Evolutionary conservation across 2,329 filamentous ascomycete genomes (phyloP).

Genomic region (Aureobasidium lini): DNA sequence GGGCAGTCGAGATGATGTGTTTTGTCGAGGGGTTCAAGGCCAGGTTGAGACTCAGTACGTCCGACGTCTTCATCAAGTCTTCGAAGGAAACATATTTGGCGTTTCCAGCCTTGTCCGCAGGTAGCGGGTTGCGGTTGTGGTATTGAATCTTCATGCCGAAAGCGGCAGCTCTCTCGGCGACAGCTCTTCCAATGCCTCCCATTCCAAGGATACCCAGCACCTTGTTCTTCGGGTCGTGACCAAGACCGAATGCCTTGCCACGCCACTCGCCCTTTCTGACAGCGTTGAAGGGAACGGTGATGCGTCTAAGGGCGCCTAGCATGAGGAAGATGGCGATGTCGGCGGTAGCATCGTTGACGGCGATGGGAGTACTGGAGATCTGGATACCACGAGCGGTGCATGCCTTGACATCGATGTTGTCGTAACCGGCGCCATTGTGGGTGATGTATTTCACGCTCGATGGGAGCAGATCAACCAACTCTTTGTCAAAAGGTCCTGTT

Average conservation of each 20-base stretch:
- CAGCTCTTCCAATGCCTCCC: conserved; percentile 51
- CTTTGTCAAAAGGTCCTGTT: conserved; percentile 40
- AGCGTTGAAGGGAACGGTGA: conserved; percentile 40
- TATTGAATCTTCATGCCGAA: conserved; percentile 54
- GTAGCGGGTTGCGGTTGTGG: conserved; percentile 44
- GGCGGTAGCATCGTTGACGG: conserved; percentile 45
- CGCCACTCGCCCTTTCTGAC: conserved; percentile 40
- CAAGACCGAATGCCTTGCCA: conserved; percentile 38
- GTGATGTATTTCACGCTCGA: conserved; percentile 37
- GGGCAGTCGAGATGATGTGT: conserved; percentile 45
- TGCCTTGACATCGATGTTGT: conserved; percentile 29
- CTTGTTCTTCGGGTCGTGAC: conserved; percentile 47
- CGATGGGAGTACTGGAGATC: conserved; percentile 41
- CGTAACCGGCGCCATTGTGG: conserved; percentile 37
- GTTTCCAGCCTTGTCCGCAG: conserved; percentile 35
- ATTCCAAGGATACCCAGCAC: conserved; percentile 51
- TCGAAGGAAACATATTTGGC: conserved; percentile 51
- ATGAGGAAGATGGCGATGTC: conserved; percentile 44
- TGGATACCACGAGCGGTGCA: conserved; percentile 31
- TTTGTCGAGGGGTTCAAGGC: conserved; percentile 44
- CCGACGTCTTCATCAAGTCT: conserved; percentile 45
- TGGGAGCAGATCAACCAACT: conserved; percentile 36
- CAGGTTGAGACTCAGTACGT: conserved; percentile 49
- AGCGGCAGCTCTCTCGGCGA: conserved; percentile 40
- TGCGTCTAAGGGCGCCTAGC: conserved; percentile 44